Conservation (phyloP, 1,139 yeast genomes). For the Candida sanyaensis region DNA sequence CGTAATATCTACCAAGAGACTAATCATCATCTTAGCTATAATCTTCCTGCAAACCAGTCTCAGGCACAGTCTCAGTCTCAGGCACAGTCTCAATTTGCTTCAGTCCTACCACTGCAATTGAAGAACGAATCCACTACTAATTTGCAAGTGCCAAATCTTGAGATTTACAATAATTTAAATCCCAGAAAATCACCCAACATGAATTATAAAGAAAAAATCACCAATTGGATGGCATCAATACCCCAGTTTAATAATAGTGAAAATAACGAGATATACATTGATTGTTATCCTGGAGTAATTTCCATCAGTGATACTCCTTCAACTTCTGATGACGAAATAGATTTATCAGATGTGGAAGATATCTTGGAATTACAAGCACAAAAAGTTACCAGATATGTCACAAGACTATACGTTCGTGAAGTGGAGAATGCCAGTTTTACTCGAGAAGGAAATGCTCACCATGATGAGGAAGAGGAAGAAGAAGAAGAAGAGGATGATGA, state of each 20-base stretch:
- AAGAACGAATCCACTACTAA: background rate
- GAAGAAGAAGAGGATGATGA: constrained; percentile 1
- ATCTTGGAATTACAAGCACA: constrained; percentile 54
- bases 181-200: constrained; percentile 62
- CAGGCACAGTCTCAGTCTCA: background rate
- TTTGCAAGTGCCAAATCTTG: constrained; percentile 1
- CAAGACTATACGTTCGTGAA: constrained; percentile 41
- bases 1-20: background rate
- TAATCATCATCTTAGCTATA: background rate
- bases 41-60: background rate
- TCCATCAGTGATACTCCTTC: constrained; percentile 23
- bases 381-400: constrained; percentile 47
- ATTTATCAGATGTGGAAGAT: constrained; percentile 35
- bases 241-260: constrained; percentile 36
- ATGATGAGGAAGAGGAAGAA: constrained; percentile 12
- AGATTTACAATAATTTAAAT: constrained; percentile 34
- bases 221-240: constrained; percentile 57
- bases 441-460: constrained; percentile 12
- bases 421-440: constrained; percentile 16
- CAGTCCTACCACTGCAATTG: background rate
- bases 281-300: constrained; percentile 50
- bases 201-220: constrained; percentile 63
- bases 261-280: constrained; percentile 18
- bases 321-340: constrained; percentile 18
- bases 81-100: background rate